Evolutionary conservation across 768 basidiomycete genomes (phyloP).

Genomic region (Mycena belliarum): DNA sequence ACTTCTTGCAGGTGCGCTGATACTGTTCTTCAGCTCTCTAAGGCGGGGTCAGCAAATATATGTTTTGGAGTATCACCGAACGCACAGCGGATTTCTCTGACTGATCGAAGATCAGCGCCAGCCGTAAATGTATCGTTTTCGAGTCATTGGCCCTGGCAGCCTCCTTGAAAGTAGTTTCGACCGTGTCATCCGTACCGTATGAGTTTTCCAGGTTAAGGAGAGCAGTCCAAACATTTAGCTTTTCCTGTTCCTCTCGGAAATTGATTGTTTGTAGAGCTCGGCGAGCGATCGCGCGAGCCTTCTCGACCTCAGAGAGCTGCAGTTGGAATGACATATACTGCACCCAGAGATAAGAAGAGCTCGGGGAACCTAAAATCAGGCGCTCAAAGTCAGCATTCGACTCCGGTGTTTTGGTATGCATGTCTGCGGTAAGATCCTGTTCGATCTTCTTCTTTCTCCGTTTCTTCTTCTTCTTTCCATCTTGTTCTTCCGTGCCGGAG

Average conservation of each 20-base stretch:
- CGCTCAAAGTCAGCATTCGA: conserved; percentile 96
- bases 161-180: conserved; percentile 86
- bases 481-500: conserved; percentile 45
- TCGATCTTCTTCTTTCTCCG: conserved; percentile 73
- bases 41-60: no score
- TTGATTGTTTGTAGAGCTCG: conserved; percentile 86
- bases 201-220: conserved; percentile 91
- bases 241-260: conserved; percentile 96
- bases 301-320: conserved; percentile 94
- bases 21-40: conserved; percentile 94
- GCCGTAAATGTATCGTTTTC: conserved; percentile 83
- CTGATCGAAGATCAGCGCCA: conserved; percentile 83
- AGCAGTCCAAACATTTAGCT: conserved; percentile 96
- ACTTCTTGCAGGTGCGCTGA: conserved; percentile 90
- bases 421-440: conserved; percentile 81
- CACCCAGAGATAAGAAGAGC: conserved; percentile 97
- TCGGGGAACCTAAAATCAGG: conserved; percentile 87
- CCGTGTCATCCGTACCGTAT: conserved; percentile 81
- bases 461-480: conserved; percentile 60
- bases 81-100: conserved; percentile 79
- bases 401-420: conserved; percentile 83
- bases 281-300: conserved; percentile 84
- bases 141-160: conserved; percentile 90
- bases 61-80: no score
- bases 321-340: conserved; percentile 99